Evolutionary conservation across 352 stramenopile species (phyloP), one percentile per base, ranked within the genome.

Genomic region (Pythium chondricola): DNA sequence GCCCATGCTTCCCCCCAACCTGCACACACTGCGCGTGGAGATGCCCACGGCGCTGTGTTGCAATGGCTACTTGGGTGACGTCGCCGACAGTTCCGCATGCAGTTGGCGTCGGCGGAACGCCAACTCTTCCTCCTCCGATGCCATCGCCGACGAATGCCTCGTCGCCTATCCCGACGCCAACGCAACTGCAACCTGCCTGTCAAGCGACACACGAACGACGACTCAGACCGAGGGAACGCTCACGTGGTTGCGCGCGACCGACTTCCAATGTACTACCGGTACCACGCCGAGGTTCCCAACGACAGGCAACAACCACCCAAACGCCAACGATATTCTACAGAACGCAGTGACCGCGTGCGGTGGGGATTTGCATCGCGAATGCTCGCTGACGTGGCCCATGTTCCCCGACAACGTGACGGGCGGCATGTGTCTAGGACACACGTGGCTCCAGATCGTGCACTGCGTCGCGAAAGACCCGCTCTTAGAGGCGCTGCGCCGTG

Each of bases 21-120:
- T 61, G 6, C 2, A 21, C 4, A 18, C 33, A 1, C 16, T 61
- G 29, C 27, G 24, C 3, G 53, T 61, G 9, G 26, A 41, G 27
- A 55, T 50, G 41, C 39, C 52, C 2, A 52, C 31, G 0, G 53
- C 40, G n/a, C 27, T 61, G 6, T 61, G 53, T 26, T 61, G 53
- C 53, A 61, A 61, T 22, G 53, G 53, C 1, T 56, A 52, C 41
- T 39, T 55, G 11, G 44, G 30, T 3, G 36, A 52, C 29, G n/a
- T 16, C 24, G 4, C 22, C 10, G 20, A 16, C 33, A 11, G 1
- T n/a, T n/a, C n/a, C n/a, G n/a, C n/a, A n/a, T 48, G 48, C 22
- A 18, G 17, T 18, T 41, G 35, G 35, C 29, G 13, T 18, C 4
- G 6, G 8, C 10, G 26, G 11, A 43, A 32, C 50, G 21, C 32